These are phyloP conservation scores for Avena insularis DNA, from an alignment of 176 grass and related monocot species.

Conservation along the genomic window DNA sequence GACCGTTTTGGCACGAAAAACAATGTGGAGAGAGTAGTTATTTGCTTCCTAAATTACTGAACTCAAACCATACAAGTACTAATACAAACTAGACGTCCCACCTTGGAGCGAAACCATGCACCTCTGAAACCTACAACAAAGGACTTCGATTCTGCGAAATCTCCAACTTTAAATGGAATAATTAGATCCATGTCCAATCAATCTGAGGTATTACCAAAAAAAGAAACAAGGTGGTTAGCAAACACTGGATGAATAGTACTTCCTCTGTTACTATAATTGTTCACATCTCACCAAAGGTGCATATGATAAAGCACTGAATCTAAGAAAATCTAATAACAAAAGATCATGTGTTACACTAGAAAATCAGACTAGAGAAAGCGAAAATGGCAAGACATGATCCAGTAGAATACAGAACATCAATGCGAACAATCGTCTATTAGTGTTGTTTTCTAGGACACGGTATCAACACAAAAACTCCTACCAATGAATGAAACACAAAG, in stretches of 20 bases:
- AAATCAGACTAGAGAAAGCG: neutral
- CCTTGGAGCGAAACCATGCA: conserved; percentile 84
- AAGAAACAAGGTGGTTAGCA: conserved; percentile 18
- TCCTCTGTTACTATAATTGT: neutral
- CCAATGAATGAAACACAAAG: no score
- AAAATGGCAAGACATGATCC: neutral
- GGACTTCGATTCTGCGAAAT: conserved; percentile 52
- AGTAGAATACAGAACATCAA: neutral
- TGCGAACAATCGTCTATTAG: neutral
- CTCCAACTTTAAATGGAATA: conserved; percentile 59
- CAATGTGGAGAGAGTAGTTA: neutral
- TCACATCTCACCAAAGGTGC: neutral
- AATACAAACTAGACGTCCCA: neutral
- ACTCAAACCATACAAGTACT: conserved; percentile 17
- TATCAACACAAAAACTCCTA: no score
- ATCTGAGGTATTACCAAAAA: conserved; percentile 10
- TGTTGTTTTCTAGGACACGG: no score
- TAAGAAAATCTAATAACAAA: neutral
- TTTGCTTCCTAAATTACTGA: conserved; percentile 20
- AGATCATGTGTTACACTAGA: neutral
- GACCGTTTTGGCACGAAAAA: neutral
- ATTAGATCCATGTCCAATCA: conserved; percentile 55
- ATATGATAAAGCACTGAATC: neutral
- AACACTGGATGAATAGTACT: neutral
- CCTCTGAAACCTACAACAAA: conserved; percentile 45